Evolutionary conservation across 192 early-diverging fungal species (phyloP), one percentile per base, ranked within the genome.

Genomic region (Globomyces pollinis-pini): DNA sequence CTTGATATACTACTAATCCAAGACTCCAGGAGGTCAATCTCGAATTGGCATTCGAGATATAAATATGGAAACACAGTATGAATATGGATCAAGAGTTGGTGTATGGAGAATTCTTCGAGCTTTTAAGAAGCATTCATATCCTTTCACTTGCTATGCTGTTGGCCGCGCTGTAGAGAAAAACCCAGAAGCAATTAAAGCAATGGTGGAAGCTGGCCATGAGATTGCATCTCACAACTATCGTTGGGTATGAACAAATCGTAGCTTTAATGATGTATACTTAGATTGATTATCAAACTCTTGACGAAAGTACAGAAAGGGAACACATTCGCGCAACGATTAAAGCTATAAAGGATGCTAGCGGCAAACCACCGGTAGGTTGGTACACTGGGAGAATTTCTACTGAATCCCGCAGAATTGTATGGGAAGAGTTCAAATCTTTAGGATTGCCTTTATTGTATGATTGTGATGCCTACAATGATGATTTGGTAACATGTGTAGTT

Each of bases 381-480:
- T 80, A 80, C 50, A 74, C 72, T 21, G 78, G 74, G 11, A 38
- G 77, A n/a, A 77, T 79, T 16, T 43, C 23, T 26, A 16, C 38
- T 1, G 36, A 65, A 1, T 71, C 59, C 38, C 45, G 60, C 15
- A 23, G 59, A 18, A 31, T 57, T 16, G 74, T 77, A 12, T 23
- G 68, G 26, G 64, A 72, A 58, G 72, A 73, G 57, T 76, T 64
- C 64, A 38, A 57, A 35, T 57, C 62, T 38, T 12, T 66, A 29
- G 69, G 72, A 4, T 50, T 80, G 26, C 56, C 57, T n/a, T 66
- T 80, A 23, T 39, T 74, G 47, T 80, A 74, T 59, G 78, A 80
- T 50, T 72, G 61, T 15, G 78, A 80, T 61, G 65, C 72, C 2
- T 77, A 80, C 70, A 75, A 77, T 43, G 78, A 80, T 58, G 78